Conservation (phyloP, 139 green algal species). For the Ettlia oleoabundans region DNA sequence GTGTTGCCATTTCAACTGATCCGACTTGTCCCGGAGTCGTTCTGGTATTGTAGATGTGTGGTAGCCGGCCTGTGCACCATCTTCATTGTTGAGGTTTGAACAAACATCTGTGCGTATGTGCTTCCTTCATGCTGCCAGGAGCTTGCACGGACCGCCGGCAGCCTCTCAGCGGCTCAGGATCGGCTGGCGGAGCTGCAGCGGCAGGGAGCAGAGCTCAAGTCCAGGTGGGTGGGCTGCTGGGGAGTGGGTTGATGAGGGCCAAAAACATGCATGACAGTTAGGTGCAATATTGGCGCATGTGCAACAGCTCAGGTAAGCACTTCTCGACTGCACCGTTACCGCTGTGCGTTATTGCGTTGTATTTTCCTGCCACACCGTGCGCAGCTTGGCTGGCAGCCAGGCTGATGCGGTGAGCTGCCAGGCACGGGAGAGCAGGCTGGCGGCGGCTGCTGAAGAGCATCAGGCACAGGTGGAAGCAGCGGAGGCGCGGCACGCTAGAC, state of each 20-base stretch:
- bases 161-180: neutral
- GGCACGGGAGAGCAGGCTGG: neutral
- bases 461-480: too few species aligned
- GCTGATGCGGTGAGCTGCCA: neutral
- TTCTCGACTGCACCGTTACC: too few species aligned
- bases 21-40: too few species aligned
- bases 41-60: too few species aligned
- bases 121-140: neutral
- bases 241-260: too few species aligned
- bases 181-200: neutral
- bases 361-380: neutral
- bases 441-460: neutral
- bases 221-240: too few species aligned
- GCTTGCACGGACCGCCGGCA: slow-evolving; percentile 7
- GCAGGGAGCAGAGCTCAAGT: slow-evolving; percentile 11
- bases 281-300: too few species aligned
- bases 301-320: too few species aligned
- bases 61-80: neutral
- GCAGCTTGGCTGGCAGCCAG: neutral
- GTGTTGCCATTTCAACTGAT: too few species aligned
- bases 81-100: neutral
- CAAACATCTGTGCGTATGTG: neutral
- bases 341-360: too few species aligned
- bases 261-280: too few species aligned
- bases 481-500: too few species aligned